These are phyloP conservation scores for Monascus purpureus DNA, from an alignment of 495 filamentous ascomycete species.

Conservation along the genomic window DNA sequence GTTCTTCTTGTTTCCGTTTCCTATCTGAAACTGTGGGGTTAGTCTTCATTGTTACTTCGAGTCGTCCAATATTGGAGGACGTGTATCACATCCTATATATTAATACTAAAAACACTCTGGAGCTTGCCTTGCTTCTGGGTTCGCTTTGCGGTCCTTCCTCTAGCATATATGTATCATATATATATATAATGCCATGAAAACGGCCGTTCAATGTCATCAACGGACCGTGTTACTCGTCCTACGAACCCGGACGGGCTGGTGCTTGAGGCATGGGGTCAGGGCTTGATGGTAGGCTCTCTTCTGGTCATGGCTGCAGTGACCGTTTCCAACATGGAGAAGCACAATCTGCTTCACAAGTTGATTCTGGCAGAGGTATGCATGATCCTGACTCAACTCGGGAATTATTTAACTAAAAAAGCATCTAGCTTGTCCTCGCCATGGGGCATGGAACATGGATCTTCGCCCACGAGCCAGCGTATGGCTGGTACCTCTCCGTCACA, in stretches of 20 bases:
- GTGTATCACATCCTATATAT: too few species aligned
- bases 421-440: constrained; percentile 21
- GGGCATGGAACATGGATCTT: constrained; percentile 34
- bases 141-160: constrained; percentile 1
- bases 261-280: constrained; percentile 36
- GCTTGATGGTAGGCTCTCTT: constrained; percentile 31
- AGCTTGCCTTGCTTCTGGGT: background rate
- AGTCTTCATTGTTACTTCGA: too few species aligned
- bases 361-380: constrained; percentile 29
- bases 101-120: too few species aligned
- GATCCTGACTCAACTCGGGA: background rate
- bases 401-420: background rate
- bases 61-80: too few species aligned
- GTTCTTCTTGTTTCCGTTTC: too few species aligned
- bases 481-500: constrained; percentile 32
- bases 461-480: constrained; percentile 24
- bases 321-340: constrained; percentile 26
- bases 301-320: constrained; percentile 33
- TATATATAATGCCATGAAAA: too few species aligned
- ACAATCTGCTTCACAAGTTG: constrained; percentile 30
- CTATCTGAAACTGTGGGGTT: too few species aligned
- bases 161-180: background rate
- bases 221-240: constrained; percentile 13
- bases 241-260: constrained; percentile 22
- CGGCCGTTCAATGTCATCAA: too few species aligned